Conservation (phyloP, 306 rosid species). For the Dalbergia cochinchinensis region DNA sequence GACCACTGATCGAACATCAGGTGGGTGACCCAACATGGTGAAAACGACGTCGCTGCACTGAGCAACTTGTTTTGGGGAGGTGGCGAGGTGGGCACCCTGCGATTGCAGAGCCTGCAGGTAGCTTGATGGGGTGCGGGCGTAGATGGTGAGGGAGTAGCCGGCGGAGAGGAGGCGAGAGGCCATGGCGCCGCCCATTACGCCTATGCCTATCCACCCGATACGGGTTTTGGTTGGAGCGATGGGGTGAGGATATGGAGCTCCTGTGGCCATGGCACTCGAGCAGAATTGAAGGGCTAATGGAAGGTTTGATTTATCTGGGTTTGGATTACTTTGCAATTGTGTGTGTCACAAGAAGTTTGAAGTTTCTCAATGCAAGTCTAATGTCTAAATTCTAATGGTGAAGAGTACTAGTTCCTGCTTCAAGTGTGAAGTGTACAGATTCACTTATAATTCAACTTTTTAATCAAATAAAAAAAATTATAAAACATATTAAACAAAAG, state of each 20-base stretch:
- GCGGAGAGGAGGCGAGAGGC: constrained; percentile 69
- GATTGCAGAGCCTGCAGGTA: constrained; percentile 51
- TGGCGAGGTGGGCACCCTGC: constrained; percentile 56
- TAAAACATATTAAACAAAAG: too few species aligned
- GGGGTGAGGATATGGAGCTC: constrained; percentile 59
- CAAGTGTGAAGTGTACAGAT: too few species aligned
- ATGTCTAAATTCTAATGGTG: too few species aligned
- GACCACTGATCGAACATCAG: constrained; percentile 66
- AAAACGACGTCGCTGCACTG: constrained; percentile 56
- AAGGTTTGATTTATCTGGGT: too few species aligned
- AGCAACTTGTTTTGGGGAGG: constrained; percentile 58
- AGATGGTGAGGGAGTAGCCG: constrained; percentile 65
- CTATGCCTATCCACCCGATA: constrained; percentile 72
- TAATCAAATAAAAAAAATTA: too few species aligned
- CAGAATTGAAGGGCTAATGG: too few species aligned
- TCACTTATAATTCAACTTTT: too few species aligned
- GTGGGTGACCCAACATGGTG: constrained; percentile 71
- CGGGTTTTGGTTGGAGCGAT: constrained; percentile 58
- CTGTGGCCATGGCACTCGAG: constrained; percentile 8
- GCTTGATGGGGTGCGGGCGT: constrained; percentile 70
- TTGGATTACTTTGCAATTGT: too few species aligned
- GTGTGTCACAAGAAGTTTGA: too few species aligned
- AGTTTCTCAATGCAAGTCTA: too few species aligned
- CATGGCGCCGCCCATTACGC: constrained; percentile 78
- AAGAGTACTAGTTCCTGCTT: too few species aligned